Evolutionary conservation across 1,284 basidiomycete genomes (phyloP), one percentile per base, ranked within the genome.

Genomic region (Prillingera fragicola): DNA sequence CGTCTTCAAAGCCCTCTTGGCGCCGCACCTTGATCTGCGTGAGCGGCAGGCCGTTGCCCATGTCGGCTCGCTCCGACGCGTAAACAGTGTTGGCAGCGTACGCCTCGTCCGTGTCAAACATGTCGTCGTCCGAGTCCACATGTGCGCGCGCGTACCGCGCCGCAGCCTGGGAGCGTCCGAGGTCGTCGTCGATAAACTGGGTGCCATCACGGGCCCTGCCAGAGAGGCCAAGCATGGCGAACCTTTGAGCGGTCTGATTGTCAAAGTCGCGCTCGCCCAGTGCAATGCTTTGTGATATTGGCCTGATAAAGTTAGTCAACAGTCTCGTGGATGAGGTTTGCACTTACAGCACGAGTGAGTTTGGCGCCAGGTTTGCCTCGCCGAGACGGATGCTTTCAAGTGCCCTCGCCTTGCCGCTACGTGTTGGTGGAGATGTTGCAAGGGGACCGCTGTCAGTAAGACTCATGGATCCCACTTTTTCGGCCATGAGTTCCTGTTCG

Each of bases 231-330:
- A 62, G 38, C 10, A 40, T 25, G 7, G 58, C 53, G 13, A 68
- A 42, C 4, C 48, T 37, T 3, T 42, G 33, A 3, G 61, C 56
- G 3, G 65, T 62, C 28, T 54, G 50, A 41, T 63, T 62, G 40
- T 62, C 57, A 35, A 56, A 66, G 24, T 69, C 67, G 38, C 65
- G 52, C 8, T 59, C 46, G 15, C 55, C 57, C 2, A 69, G 55
- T 0, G 54, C 54, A 14, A 64, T 34, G 1, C 59, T 57, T 23
- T 63, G 45, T 18, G 51, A 50, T 26, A 67, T 55, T 2, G 64
- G 64, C 38, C 65, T 69, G 37, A 9, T 12, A 33, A 8, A n/a
- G 40, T 43, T 17, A 41, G 42, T 34, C 27, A 28, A 27, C 5
- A 23, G 13, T 35, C 22, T 13, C 17, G 13, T 12, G 6, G 9